Evolutionary conservation across 495 filamentous ascomycete species (phyloP).

Genomic region (Aspergillus coremiiformis): DNA sequence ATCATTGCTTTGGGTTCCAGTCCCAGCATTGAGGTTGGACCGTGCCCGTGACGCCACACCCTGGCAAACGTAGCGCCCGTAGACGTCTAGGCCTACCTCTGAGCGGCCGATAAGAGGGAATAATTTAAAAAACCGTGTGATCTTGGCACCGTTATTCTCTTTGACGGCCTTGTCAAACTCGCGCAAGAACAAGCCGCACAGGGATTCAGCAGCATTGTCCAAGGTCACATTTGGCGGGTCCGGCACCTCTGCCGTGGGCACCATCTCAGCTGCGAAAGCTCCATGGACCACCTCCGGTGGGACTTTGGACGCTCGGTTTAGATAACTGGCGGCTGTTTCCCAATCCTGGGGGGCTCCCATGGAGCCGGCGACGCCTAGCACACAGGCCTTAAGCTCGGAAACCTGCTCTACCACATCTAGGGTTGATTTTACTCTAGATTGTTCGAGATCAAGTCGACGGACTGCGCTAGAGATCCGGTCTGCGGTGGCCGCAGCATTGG

Average conservation of each 20-base stretch:
- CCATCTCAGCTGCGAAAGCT: conserved; percentile 85
- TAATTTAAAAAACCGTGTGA: conserved; percentile 95
- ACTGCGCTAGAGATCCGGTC: conserved; percentile 78
- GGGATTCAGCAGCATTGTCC: conserved; percentile 73
- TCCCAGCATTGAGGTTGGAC: conserved; percentile 60
- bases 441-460: conserved; percentile 78
- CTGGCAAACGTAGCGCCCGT: conserved; percentile 90
- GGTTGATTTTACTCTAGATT: conserved; percentile 81
- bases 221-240: conserved; percentile 85
- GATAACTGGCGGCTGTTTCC: conserved; percentile 89
- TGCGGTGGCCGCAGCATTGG: conserved; percentile 77
- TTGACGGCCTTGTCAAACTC: conserved; percentile 91
- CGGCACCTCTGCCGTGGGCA: conserved; percentile 91
- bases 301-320: conserved; percentile 73
- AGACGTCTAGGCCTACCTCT: conserved; percentile 86
- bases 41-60: conserved; percentile 81
- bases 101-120: conserved; percentile 91
- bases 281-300: conserved; percentile 72
- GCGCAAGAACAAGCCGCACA: conserved; percentile 82
- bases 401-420: conserved; percentile 92
- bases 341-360: conserved; percentile 99
- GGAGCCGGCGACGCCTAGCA: conserved; percentile 86
- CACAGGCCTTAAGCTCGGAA: conserved; percentile 89
- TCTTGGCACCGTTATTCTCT: conserved; percentile 74
- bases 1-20: conserved; percentile 54